phyloP scores from a whole-genome alignment of 225 moss, liverwort and hornwort genomes.

The Pseudisothecium myosuroides region DNA sequence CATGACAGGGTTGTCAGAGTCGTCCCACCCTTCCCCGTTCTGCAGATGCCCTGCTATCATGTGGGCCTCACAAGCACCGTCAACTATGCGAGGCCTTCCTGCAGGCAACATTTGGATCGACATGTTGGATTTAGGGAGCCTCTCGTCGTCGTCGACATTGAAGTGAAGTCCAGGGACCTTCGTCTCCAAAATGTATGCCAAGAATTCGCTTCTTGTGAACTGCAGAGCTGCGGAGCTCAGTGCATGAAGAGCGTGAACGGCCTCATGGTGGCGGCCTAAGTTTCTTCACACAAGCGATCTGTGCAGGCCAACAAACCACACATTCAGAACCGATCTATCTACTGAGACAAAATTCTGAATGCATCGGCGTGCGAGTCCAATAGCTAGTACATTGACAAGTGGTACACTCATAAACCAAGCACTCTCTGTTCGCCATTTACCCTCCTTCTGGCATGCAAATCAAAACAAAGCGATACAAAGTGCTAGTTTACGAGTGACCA shows the following conservation, averaged over 20 bases:
- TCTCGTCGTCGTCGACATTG: not conserved
- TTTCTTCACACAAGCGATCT: not conserved
- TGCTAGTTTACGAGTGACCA: not conserved
- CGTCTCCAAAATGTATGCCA: no score
- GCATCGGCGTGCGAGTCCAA: not conserved
- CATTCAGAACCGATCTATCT: not conserved
- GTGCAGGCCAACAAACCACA: not conserved
- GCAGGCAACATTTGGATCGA: not conserved
- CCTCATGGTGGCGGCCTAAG: not conserved
- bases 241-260: not conserved
- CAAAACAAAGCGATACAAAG: not conserved
- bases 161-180: not conserved
- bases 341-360: no score
- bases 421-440: no score
- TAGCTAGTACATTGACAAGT: not conserved
- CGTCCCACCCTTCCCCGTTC: not conserved
- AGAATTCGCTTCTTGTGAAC: not conserved
- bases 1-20: not conserved
- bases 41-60: not conserved
- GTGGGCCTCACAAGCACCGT: not conserved
- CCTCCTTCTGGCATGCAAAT: not conserved
- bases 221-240: not conserved
- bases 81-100: not conserved
- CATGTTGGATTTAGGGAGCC: not conserved
- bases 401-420: not conserved